Percentiles rank a stretch among this genome's conserved stretches.
These are phyloP conservation scores for Ustilago trichophora DNA, from an alignment of 1,284 basidiomycete genomes.

Conservation along the genomic window DNA sequence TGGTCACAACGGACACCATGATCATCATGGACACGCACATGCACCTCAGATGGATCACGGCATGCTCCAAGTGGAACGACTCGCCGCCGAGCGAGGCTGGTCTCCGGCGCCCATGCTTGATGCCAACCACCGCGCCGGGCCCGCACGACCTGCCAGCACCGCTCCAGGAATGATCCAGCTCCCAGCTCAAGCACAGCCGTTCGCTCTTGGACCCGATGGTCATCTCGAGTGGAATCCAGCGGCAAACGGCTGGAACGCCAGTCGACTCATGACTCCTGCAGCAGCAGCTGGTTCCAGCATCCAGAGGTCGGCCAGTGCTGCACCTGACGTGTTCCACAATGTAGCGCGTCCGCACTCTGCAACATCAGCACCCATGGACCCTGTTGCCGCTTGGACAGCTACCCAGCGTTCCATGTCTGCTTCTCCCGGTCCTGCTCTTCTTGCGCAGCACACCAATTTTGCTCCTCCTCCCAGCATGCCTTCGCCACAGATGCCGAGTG, in stretches of 20 bases:
- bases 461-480: constrained; percentile 2
- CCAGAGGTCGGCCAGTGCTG: constrained; percentile 45
- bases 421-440: constrained; percentile 20
- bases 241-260: constrained; percentile 37
- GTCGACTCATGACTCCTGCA: constrained; percentile 26
- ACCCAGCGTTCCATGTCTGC: constrained; percentile 41
- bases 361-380: constrained; percentile 1
- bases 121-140: constrained; percentile 4
- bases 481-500: background rate
- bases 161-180: constrained; percentile 49
- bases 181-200: constrained; percentile 30
- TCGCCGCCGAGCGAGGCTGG: constrained; percentile 55
- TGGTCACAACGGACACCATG: constrained; percentile 6
- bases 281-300: constrained; percentile 16
- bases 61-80: constrained; percentile 41
- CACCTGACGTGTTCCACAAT: constrained; percentile 40
- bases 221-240: constrained; percentile 36
- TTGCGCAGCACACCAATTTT: constrained; percentile 9
- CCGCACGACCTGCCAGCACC: constrained; percentile 37
- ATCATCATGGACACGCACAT: constrained; percentile 6
- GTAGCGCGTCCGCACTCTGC: constrained; percentile 2
- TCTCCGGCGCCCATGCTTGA: constrained; percentile 50
- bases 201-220: constrained; percentile 22
- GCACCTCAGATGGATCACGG: constrained; percentile 23
- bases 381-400: constrained; percentile 22